A percentile compares a stretch with the other conserved stretches of the same genome.
These are phyloP conservation scores for Apiotrichum gamsii DNA, from an alignment of 1,284 basidiomycete species.

Conservation along the genomic window DNA sequence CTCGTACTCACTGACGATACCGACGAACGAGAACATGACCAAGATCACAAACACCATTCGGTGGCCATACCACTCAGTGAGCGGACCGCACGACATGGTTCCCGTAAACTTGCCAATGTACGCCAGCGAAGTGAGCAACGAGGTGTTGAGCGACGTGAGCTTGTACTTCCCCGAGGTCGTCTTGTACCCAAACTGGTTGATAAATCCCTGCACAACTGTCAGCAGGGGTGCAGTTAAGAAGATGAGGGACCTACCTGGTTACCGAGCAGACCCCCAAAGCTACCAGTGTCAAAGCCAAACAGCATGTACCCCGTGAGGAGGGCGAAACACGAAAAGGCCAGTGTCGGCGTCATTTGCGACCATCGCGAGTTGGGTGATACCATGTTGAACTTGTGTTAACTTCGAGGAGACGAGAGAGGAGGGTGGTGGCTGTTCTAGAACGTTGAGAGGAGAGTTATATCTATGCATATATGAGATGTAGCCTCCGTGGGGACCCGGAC, in stretches of 20 bases:
- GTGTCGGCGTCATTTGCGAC: conserved; percentile 4
- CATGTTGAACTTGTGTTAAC: no score
- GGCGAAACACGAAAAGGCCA: conserved; percentile 8
- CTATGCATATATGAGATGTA: no score
- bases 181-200: conserved; percentile 13
- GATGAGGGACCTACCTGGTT: conserved; percentile 1
- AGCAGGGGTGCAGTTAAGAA: background rate
- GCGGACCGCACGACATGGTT: conserved; percentile 1
- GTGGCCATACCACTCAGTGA: conserved; percentile 13
- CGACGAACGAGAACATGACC: conserved; percentile 3
- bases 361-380: background rate
- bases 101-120: conserved; percentile 15
- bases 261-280: conserved; percentile 4
- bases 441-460: no score
- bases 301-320: conserved; percentile 9
- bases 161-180: conserved; percentile 1
- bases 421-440: no score
- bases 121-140: conserved; percentile 7
- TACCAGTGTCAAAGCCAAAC: conserved; percentile 6
- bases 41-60: conserved; percentile 5
- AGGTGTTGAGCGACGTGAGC: conserved; percentile 3
- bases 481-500: no score
- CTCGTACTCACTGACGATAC: conserved; percentile 6
- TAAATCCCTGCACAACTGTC: conserved; percentile 8
- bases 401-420: no score